Base-by-base conservation (phyloP, 805 yeast genomes). In the Clavispora santaluciae region DNA sequence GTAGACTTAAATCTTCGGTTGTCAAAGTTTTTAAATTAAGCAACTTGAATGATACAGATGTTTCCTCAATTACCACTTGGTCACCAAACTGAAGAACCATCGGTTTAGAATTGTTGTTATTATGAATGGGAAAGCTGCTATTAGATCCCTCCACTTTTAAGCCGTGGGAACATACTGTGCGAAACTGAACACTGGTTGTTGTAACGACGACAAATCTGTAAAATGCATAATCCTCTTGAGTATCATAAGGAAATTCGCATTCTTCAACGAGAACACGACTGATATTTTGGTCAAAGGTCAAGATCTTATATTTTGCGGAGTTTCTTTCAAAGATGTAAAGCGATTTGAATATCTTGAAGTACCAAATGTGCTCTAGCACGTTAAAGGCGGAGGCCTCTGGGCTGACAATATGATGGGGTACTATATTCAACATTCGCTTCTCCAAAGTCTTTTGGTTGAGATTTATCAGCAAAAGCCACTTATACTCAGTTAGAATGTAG, bases 21-120 rank as follows among this genome's bases (percentile, higher is more conserved):
- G 12, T 12, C 31, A 28, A 28, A 1, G 31, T 8, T 5, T 15
- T 15, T 6, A 28, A 28, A 12, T 28, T 8, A 2, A 28, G 10
- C 18, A 9, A 3, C 12, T 28, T 28, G 31, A 15, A 28, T 12
- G 31, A 28, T 6, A 13, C 24, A 13, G 24, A 17, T n/a, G 25
- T 21, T 5, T 21, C 15, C n/a, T 36, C 33, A 10, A 36, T 28
- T 5, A 36, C 15, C 20, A 36, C 10, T 6, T 20, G 4, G 5
- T 17, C 6, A 7, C 25, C 39, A 11, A 26, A 18, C 8, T 22
- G 39, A 9, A 13, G 6, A 9, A 45, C 41, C 21, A 50, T 42
- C n/a, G 54, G 54, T 21, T 31, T 37, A 2, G 49, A 44, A 15
- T 41, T 45, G 21, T 50, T 50, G 33, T 41, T 46, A 20, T 48